Percentiles rank a stretch among this genome's conserved stretches.
These are phyloP conservation scores for Aspergillus sp. DNA, from an alignment of 2,329 filamentous ascomycete genomes.

Conservation along the genomic window DNA sequence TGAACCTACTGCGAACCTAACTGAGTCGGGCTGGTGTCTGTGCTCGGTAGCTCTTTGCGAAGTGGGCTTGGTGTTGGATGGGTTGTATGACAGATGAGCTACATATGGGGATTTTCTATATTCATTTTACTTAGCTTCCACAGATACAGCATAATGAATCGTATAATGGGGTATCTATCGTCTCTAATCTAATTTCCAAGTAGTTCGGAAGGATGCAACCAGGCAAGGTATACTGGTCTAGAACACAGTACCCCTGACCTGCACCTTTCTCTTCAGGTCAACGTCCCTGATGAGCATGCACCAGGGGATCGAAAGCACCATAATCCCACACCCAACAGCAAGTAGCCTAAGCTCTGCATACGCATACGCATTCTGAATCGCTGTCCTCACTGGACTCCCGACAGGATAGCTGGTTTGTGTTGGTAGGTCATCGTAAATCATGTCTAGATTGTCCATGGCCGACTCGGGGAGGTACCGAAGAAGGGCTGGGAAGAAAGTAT, in stretches of 20 bases:
- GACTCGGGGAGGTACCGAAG: conserved; percentile 8
- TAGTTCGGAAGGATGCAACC: too few relatives aligned
- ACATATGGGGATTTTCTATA: too few relatives aligned
- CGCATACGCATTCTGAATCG: conserved; percentile 61
- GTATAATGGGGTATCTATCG: neutral
- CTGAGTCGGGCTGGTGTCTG: too few relatives aligned
- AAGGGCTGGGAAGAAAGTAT: conserved; percentile 53
- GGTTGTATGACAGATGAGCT: neutral
- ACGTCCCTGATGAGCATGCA: conserved; percentile 51
- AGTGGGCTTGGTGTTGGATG: too few relatives aligned
- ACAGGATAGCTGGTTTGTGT: conserved; percentile 31
- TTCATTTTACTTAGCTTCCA: too few relatives aligned
- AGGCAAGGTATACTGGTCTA: conserved; percentile 24
- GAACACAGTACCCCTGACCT: conserved; percentile 55
- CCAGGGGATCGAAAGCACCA: conserved; percentile 46
- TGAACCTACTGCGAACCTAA: too few relatives aligned
- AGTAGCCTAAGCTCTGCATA: conserved; percentile 55
- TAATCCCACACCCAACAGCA: conserved; percentile 49
- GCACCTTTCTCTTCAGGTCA: conserved; percentile 49
- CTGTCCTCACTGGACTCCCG: conserved; percentile 49
- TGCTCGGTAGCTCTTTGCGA: too few relatives aligned
- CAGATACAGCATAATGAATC: neutral
- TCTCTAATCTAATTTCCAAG: neutral
- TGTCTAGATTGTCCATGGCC: conserved; percentile 3
- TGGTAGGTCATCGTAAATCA: conserved; percentile 14